These are phyloP conservation scores for Jatropha curcas DNA, from an alignment of 345 rosid species.

Conservation along the genomic window DNA sequence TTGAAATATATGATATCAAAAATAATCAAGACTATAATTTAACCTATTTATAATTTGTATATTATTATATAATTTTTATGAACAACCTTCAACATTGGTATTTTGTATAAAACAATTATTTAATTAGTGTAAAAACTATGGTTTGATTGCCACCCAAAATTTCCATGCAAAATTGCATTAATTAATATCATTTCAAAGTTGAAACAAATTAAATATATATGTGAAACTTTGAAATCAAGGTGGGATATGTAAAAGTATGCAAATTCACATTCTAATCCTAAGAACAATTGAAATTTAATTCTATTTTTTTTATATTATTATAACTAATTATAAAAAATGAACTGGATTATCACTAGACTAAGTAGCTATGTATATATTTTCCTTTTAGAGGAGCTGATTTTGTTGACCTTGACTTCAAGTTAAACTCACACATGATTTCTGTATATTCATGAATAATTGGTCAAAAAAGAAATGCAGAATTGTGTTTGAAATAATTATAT, in stretches of 20 bases:
- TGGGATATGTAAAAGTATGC: too few species aligned
- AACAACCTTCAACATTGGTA: too few species aligned
- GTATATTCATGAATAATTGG: neutral
- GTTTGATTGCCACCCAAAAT: neutral
- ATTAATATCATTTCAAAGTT: neutral
- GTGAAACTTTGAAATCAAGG: too few species aligned
- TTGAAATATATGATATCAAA: too few species aligned
- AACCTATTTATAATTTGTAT: too few species aligned
- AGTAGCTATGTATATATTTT: neutral
- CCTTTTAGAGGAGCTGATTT: neutral
- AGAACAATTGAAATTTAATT: neutral
- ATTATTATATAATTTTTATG: too few species aligned
- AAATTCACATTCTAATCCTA: too few species aligned
- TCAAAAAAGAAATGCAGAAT: neutral
- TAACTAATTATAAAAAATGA: neutral
- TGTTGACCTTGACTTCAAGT: slow-evolving; percentile 20
- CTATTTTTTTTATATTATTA: neutral
- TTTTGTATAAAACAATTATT: too few species aligned
- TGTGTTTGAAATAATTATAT: neutral
- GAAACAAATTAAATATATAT: too few species aligned
- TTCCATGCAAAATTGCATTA: too few species aligned
- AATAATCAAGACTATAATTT: too few species aligned
- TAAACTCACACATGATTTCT: neutral
- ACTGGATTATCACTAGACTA: neutral
- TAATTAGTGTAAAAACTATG: too few species aligned